Evolutionary conservation across 192 early-diverging fungal genomes (phyloP).

Genomic region (Coemansia sp.): DNA sequence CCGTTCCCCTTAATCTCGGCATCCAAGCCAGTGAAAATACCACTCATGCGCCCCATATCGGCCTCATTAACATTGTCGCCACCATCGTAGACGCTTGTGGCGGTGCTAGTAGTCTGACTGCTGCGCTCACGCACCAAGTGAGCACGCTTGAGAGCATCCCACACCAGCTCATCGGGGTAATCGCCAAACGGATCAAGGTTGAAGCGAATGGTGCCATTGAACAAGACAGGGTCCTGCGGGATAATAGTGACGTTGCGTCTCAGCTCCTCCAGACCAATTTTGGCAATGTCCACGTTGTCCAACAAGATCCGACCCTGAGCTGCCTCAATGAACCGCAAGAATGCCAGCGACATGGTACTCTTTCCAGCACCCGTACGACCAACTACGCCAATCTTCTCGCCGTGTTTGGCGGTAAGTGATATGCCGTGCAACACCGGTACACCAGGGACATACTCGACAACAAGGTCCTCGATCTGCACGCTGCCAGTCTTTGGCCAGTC

Average conservation of each 20-base stretch:
- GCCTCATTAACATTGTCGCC: not conserved
- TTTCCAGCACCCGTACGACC: slow-evolving; percentile 87
- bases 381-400: slow-evolving; percentile 86
- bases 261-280: slow-evolving; percentile 76
- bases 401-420: slow-evolving; percentile 65
- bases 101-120: slow-evolving; percentile 7
- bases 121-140: slow-evolving; percentile 58
- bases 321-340: slow-evolving; percentile 77
- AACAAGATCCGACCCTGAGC: slow-evolving; percentile 63
- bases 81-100: not conserved
- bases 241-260: slow-evolving; percentile 83
- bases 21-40: slow-evolving; percentile 65
- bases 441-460: slow-evolving; percentile 76
- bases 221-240: slow-evolving; percentile 84
- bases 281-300: slow-evolving; percentile 74
- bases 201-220: slow-evolving; percentile 73
- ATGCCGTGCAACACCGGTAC: slow-evolving; percentile 76
- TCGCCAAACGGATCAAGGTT: slow-evolving; percentile 89
- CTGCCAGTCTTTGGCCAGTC: slow-evolving; percentile 70
- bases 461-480: slow-evolving; percentile 67
- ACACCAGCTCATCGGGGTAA: slow-evolving; percentile 72
- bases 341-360: slow-evolving; percentile 66
- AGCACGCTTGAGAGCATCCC: slow-evolving; percentile 71
- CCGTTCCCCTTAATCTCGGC: slow-evolving; percentile 78
- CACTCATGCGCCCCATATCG: slow-evolving; percentile 16